phyloP scores from a whole-genome alignment of 225 moss, liverwort and hornwort species.

The Rhytidiadelphus loreus region DNA sequence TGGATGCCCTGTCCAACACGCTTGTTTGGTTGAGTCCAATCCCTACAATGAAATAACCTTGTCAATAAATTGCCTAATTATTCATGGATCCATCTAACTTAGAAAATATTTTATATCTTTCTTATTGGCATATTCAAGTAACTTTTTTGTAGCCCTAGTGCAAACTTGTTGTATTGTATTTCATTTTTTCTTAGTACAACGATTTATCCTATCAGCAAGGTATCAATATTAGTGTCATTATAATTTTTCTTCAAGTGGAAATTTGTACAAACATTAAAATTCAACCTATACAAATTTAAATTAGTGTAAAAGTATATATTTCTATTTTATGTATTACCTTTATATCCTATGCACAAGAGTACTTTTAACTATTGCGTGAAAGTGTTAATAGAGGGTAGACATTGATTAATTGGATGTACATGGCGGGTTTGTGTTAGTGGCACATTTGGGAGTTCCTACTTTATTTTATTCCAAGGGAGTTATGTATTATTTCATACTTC shows the following conservation, averaged over 20 bases:
- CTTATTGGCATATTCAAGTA: neutral
- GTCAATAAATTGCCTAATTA: neutral
- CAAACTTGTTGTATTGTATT: neutral
- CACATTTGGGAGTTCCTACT: rapidly evolving
- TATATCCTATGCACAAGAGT: rapidly evolving
- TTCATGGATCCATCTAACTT: neutral
- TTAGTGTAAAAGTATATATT: neutral
- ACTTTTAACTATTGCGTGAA: neutral
- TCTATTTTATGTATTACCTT: neutral
- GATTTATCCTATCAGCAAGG: rapidly evolving
- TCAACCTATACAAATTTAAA: neutral
- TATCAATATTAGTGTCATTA: neutral
- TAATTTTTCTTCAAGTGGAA: neutral
- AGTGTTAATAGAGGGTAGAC: neutral
- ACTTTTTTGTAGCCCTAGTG: no score
- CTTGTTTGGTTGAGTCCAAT: rapidly evolving
- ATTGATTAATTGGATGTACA: neutral
- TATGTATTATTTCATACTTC: neutral
- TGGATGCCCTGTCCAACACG: rapidly evolving
- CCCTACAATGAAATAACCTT: neutral
- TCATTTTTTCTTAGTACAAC: neutral
- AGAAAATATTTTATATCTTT: neutral
- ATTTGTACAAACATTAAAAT: neutral
- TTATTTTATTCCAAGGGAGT: neutral
- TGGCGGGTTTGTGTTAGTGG: neutral